Evolutionary conservation across 768 basidiomycete genomes (phyloP), one percentile per base, ranked within the genome.

Genomic region (Naganishia randhawae): DNA sequence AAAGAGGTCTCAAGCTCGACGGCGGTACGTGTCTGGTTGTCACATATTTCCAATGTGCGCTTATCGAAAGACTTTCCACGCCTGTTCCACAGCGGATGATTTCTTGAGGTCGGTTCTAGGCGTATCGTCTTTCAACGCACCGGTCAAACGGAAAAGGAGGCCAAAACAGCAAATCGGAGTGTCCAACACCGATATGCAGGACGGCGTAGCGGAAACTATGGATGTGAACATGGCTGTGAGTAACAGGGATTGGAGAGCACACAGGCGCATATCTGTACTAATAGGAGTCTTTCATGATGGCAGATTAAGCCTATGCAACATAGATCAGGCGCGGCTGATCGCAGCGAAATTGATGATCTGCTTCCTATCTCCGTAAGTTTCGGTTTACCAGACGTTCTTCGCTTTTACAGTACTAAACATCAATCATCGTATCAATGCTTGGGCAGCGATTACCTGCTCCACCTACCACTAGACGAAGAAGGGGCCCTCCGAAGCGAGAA

Each of bases 311-410:
- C 42, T 53, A 52, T 41, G 33, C n/a, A 31, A 41, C n/a, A n/a
- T n/a, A 50, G 50, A 35, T 16, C 54, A 32, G 31, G 25, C 50
- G 65, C 35, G 25, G 51, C 41, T n/a, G 48, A 52, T 39, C 61
- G 55, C 8, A 52, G 74, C 53, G 90, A 87, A 29, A 85, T 96
- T 22, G 92, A 93, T 73, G 86, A 88, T 63, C 83, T 96, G n/a
- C 80, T 96, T 16, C 90, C 83, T 1, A 74, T 79, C 0, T 77
- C 81, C 9, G 82, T 83, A 35, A 71, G 81, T 69, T n/a, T 19
- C 19, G 14, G 31, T 41, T 50, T 29, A 19, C 85, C 88, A 19
- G 76, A 83, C 42, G 83, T 83, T 62, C 70, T 84, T 1, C 72
- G 77, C 32, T 78, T 74, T n/a, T 82, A 82, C 41, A 81, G 82